These are phyloP conservation scores for Nakazawaea pomicola DNA, from an alignment of 805 yeast genomes.

Conservation along the genomic window DNA sequence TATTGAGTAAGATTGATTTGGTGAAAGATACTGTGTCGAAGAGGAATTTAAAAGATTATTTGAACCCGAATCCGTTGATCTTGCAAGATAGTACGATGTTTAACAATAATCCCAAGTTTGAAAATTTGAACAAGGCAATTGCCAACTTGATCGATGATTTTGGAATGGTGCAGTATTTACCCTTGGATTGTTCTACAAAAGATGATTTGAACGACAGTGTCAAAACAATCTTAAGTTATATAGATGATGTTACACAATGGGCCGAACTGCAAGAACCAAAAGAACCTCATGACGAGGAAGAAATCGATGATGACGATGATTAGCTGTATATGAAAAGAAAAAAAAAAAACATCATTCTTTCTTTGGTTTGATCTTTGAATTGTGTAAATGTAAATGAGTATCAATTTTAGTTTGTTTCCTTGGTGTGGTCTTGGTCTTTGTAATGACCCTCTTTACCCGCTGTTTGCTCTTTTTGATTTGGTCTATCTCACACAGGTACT, in stretches of 20 bases:
- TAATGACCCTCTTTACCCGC: slow-evolving; percentile 15
- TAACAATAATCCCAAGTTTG: slow-evolving; percentile 49
- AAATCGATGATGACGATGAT: slow-evolving; percentile 62
- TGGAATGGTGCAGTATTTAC: slow-evolving; percentile 97
- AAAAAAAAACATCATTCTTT: no score
- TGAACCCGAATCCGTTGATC: slow-evolving; percentile 88
- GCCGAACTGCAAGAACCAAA: slow-evolving; percentile 94
- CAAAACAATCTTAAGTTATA: slow-evolving; percentile 78
- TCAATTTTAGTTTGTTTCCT: neutral
- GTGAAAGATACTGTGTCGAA: slow-evolving; percentile 73
- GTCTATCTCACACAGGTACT: slow-evolving; percentile 22
- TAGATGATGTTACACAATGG: slow-evolving; percentile 98
- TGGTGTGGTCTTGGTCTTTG: neutral
- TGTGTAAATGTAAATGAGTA: neutral
- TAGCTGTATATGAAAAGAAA: slow-evolving; percentile 25
- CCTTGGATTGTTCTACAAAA: slow-evolving; percentile 60
- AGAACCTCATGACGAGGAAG: slow-evolving; percentile 78
- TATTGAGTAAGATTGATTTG: slow-evolving; percentile 82
- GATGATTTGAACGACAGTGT: slow-evolving; percentile 72
- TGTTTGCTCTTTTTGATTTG: slow-evolving; percentile 14
- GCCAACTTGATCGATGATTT: slow-evolving; percentile 93
- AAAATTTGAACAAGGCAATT: slow-evolving; percentile 70
- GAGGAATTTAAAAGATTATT: slow-evolving; percentile 72
- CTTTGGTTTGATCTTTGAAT: slow-evolving; percentile 6
- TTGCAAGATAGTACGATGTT: slow-evolving; percentile 44